These are phyloP conservation scores for Phytophthora rubi DNA, from an alignment of 352 stramenopile genomes.

Conservation along the genomic window DNA sequence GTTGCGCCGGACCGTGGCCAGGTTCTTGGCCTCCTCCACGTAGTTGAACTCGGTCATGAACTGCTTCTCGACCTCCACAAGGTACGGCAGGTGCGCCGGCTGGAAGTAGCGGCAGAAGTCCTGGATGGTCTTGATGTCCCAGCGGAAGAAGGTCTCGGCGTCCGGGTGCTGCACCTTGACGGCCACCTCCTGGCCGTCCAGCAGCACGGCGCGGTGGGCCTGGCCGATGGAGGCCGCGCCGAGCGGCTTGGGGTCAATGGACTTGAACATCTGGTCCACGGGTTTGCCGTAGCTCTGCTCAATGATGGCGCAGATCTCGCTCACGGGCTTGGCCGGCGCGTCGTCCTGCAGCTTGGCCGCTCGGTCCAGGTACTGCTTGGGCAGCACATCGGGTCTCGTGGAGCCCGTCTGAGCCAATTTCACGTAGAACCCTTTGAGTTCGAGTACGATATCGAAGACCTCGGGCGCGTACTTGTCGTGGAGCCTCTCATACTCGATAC, in stretches of 20 bases:
- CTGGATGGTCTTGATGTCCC: slow-evolving; percentile 97
- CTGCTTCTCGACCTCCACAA: slow-evolving; percentile 97
- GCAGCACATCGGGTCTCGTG: slow-evolving; percentile 81
- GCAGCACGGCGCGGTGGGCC: slow-evolving; percentile 76
- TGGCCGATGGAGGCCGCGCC: slow-evolving; percentile 87
- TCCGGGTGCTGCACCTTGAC: slow-evolving; percentile 95
- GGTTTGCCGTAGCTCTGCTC: slow-evolving; percentile 73
- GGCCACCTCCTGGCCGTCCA: slow-evolving; percentile 76
- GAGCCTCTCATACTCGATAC: slow-evolving; percentile 73
- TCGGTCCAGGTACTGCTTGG: slow-evolving; percentile 80
- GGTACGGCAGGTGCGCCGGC: slow-evolving; percentile 92
- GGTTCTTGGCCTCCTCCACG: slow-evolving; percentile 91
- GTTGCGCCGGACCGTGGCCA: slow-evolving; percentile 89
- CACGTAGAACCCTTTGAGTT: slow-evolving; percentile 90
- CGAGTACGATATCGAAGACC: slow-evolving; percentile 83
- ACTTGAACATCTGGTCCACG: slow-evolving; percentile 56
- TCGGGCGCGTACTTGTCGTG: slow-evolving; percentile 80
- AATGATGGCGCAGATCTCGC: slow-evolving; percentile 81
- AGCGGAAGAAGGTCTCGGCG: slow-evolving; percentile 94
- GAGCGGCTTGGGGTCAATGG: slow-evolving; percentile 74
- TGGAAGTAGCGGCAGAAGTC: slow-evolving; percentile 96
- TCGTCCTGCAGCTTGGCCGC: slow-evolving; percentile 82
- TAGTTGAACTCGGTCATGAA: slow-evolving; percentile 99
- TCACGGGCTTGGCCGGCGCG: slow-evolving; percentile 73
- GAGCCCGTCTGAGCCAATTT: slow-evolving; percentile 86